These are phyloP conservation scores for Cenococcum geophilum DNA, from an alignment of 495 filamentous ascomycete genomes.

Conservation along the genomic window DNA sequence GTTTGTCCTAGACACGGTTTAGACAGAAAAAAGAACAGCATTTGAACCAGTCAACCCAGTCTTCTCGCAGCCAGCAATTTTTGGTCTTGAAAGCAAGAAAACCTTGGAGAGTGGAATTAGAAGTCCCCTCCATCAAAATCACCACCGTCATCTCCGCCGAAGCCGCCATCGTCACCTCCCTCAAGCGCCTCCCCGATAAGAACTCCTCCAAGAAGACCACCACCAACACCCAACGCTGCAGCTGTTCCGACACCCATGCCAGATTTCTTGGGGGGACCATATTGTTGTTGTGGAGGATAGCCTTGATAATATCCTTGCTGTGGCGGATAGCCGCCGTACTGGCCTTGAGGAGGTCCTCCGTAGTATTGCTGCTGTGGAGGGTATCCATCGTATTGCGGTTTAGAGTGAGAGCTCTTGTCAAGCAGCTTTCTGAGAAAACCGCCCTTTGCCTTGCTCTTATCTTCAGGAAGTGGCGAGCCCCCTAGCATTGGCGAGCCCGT, in stretches of 20 bases:
- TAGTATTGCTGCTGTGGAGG: constrained; percentile 17
- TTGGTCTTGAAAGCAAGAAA: too few relatives aligned
- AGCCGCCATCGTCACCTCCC: constrained; percentile 20
- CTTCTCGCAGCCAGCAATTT: too few relatives aligned
- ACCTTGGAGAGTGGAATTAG: background rate
- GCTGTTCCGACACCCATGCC: constrained; percentile 64
- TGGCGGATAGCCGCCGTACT: constrained; percentile 11
- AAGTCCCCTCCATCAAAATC: constrained; percentile 21
- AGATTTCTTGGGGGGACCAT: constrained; percentile 33
- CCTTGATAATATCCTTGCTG: constrained; percentile 20
- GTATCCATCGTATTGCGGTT: constrained; percentile 9
- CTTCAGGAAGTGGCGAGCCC: constrained; percentile 27
- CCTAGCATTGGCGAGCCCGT: background rate
- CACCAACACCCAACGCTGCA: constrained; percentile 70
- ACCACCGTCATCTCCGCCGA: constrained; percentile 30
- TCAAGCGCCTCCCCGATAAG: constrained; percentile 61
- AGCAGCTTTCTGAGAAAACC: constrained; percentile 53
- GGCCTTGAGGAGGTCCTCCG: constrained; percentile 2
- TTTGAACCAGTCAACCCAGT: too few relatives aligned
- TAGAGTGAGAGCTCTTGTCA: constrained; percentile 30
- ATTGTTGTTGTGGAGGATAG: constrained; percentile 7
- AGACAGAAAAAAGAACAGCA: too few relatives aligned
- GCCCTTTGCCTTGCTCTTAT: constrained; percentile 39
- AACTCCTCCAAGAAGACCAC: constrained; percentile 65
- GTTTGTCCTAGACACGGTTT: too few relatives aligned